Conservation (phyloP, 164 flowering plant genomes). For the Cinnamomum chago region DNA sequence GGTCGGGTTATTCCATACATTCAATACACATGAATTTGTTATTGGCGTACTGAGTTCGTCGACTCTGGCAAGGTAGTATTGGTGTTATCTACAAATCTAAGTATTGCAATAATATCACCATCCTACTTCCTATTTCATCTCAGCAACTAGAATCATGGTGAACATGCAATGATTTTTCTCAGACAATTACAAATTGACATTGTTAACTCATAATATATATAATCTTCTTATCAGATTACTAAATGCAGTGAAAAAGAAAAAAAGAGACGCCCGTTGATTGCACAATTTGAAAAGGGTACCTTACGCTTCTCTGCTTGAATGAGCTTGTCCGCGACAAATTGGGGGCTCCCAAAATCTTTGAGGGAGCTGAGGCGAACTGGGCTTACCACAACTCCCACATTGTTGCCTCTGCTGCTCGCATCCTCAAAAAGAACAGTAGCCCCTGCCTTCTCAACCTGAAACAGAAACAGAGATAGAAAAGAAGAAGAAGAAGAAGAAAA, state of each 20-base stretch:
- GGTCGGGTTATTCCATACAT: no score
- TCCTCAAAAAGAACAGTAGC: slow-evolving; percentile 85
- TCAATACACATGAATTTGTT: no score
- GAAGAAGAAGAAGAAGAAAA: neutral
- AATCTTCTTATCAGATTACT: neutral
- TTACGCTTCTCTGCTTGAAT: slow-evolving; percentile 87
- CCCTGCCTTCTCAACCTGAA: slow-evolving; percentile 89
- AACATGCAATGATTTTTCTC: no score
- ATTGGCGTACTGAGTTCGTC: no score
- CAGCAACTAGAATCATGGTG: no score
- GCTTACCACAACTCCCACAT: slow-evolving; percentile 75
- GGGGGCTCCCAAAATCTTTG: slow-evolving; percentile 71
- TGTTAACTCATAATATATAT: no score
- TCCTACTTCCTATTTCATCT: no score
- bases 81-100: no score
- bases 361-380: slow-evolving; percentile 71
- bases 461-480: neutral
- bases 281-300: slow-evolving; percentile 30
- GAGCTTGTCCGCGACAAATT: slow-evolving; percentile 87
- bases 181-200: no score
- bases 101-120: no score
- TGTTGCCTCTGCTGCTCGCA: slow-evolving; percentile 54
- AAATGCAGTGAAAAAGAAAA: neutral
- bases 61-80: no score
- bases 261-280: neutral